A percentile compares a stretch with the other conserved stretches of the same genome.
Evolutionary conservation across 208 protist genomes (phyloP).

Genomic region (Vickermania ingenoplastis): DNA sequence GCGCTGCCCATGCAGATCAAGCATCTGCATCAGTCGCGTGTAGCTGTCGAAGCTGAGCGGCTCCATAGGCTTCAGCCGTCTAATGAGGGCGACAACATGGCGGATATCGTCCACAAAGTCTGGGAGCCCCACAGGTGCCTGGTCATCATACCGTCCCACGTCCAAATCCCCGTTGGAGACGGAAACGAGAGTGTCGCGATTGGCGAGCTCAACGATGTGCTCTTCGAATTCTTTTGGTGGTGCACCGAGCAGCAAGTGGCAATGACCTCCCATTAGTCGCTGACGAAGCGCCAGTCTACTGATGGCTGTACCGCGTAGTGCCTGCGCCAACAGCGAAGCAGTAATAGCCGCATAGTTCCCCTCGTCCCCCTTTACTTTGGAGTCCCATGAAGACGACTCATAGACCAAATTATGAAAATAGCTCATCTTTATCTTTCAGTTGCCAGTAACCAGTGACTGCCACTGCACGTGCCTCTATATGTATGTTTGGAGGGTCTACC

Average conservation of each 20-base stretch:
- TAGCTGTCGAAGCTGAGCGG: constrained; percentile 55
- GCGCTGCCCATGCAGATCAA: constrained; percentile 18
- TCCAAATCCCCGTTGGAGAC: constrained; percentile 6
- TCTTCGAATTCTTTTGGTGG: constrained; percentile 5
- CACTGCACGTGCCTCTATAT: too few species aligned
- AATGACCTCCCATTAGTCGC: constrained; percentile 11
- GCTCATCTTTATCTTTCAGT: constrained; percentile 5
- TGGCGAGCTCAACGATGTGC: constrained; percentile 1
- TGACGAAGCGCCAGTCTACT: constrained; percentile 24
- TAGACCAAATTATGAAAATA: neutral
- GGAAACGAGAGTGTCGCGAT: constrained; percentile 1
- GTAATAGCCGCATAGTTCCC: constrained; percentile 68
- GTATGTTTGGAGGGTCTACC: too few species aligned
- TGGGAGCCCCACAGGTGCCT: constrained; percentile 40
- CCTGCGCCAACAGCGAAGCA: constrained; percentile 44
- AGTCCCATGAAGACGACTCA: constrained; percentile 18
- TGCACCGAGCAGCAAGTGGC: neutral
- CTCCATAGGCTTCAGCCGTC: constrained; percentile 35
- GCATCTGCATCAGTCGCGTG: constrained; percentile 28
- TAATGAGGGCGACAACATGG: constrained; percentile 27
- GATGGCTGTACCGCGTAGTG: constrained; percentile 51
- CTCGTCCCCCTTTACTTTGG: constrained; percentile 63
- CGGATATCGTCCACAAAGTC: constrained; percentile 23
- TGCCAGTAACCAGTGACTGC: neutral
- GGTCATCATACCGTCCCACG: constrained; percentile 11